A percentile compares a stretch with the other conserved stretches of the same genome.
Evolutionary conservation across 2,329 filamentous ascomycete genomes (phyloP).

Genomic region (Colletotrichum trifolii): DNA sequence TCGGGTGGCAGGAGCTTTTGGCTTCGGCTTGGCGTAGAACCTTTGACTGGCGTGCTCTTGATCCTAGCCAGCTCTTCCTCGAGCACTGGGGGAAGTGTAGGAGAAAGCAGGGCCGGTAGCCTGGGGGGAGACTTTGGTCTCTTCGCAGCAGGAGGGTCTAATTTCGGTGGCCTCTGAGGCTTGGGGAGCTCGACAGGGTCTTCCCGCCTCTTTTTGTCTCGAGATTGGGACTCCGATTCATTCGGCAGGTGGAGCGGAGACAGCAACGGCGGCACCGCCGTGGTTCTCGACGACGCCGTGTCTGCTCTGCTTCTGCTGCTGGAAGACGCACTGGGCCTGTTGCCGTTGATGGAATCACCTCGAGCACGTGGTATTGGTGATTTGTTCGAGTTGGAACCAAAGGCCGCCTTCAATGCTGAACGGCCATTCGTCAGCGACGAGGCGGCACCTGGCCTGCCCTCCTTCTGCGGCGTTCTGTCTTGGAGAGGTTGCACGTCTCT

Average conservation of each 20-base stretch:
- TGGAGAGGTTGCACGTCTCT: constrained; percentile 44
- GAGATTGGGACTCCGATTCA: constrained; percentile 42
- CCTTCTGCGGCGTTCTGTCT: constrained; percentile 44
- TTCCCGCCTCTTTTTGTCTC: constrained; percentile 44
- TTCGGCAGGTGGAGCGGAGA: constrained; percentile 63
- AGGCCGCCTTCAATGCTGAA: constrained; percentile 45
- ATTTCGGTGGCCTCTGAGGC: constrained; percentile 29
- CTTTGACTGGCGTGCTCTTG: constrained; percentile 44
- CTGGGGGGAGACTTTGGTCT: constrained; percentile 51
- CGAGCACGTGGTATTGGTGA: constrained; percentile 53
- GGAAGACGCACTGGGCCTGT: constrained; percentile 45
- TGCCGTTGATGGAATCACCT: constrained; percentile 56
- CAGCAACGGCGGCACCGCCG: constrained; percentile 60
- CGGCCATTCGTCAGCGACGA: constrained; percentile 51
- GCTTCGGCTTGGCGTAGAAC: constrained; percentile 35
- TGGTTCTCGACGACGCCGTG: constrained; percentile 47
- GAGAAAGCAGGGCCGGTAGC: constrained; percentile 65
- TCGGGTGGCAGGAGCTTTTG: constrained; percentile 45
- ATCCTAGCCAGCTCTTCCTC: constrained; percentile 57
- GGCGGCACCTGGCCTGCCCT: constrained; percentile 41
- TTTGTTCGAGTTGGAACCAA: constrained; percentile 42
- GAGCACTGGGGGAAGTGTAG: constrained; percentile 64
- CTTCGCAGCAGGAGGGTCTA: constrained; percentile 45
- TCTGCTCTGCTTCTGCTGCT: constrained; percentile 54
- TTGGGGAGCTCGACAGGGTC: constrained; percentile 35